A percentile compares a stretch with the other conserved stretches of the same genome.
Evolutionary conservation across 345 rosid genomes (phyloP).

Genomic region (Cardamine chenopodiifolia): DNA sequence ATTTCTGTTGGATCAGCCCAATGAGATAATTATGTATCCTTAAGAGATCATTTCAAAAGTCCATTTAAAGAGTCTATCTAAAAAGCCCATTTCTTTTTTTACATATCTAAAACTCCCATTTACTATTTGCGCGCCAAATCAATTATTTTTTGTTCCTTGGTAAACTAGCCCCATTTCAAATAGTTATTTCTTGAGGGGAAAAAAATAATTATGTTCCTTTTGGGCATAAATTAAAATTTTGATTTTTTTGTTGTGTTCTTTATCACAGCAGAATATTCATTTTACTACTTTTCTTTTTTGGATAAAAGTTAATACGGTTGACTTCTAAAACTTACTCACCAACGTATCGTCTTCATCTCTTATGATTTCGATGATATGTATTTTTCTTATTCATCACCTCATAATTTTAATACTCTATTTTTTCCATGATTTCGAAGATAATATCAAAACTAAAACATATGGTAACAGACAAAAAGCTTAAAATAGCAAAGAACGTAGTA

Average conservation of each 20-base stretch:
- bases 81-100: not conserved
- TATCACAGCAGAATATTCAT: not conserved
- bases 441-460: constrained; percentile 27
- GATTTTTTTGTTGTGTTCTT: not conserved
- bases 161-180: not conserved
- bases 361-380: not conserved
- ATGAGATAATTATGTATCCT: not conserved
- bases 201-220: not conserved
- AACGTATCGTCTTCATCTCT: not conserved
- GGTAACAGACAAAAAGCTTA: constrained; percentile 20
- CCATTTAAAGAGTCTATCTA: not conserved
- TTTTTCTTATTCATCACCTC: not conserved
- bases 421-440: constrained; percentile 19
- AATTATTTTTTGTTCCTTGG: not conserved
- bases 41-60: not conserved
- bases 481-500: not conserved
- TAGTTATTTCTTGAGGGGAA: no score
- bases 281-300: not conserved
- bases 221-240: no score
- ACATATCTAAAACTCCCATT: not conserved
- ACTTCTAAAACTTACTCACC: not conserved
- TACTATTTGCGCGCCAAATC: not conserved
- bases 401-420: not conserved
- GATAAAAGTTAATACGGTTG: not conserved
- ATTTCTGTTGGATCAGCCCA: constrained; percentile 19